phyloP scores from a whole-genome alignment of 75 land plant genomes.

The Cunninghamia lanceolata region DNA sequence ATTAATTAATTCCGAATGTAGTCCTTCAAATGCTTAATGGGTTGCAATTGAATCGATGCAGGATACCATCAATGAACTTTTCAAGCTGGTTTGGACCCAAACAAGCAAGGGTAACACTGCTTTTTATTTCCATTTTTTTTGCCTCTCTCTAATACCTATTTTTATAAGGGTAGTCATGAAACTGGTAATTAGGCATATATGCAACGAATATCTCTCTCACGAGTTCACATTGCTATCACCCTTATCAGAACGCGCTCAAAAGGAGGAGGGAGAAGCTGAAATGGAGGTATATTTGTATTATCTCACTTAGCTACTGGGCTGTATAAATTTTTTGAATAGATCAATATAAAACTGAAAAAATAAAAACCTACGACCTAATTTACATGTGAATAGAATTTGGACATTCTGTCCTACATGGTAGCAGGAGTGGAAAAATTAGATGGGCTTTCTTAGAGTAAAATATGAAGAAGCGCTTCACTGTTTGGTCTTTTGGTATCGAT shows the following conservation, averaged over 20 bases:
- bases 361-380: background rate
- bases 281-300: background rate
- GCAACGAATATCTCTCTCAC: background rate
- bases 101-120: background rate
- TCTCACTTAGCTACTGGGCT: background rate
- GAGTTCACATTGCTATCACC: background rate
- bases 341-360: background rate
- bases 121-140: background rate
- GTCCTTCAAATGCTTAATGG: background rate
- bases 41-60: background rate
- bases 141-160: no score
- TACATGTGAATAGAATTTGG: background rate
- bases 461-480: background rate
- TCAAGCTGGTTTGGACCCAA: conserved; percentile 2
- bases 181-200: background rate
- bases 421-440: background rate
- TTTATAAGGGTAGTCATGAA: background rate
- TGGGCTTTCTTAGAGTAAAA: background rate
- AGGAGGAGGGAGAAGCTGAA: background rate
- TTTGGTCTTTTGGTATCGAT: background rate
- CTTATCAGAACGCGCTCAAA: background rate
- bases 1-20: background rate
- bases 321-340: background rate
- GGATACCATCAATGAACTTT: background rate
- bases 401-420: background rate